Evolutionary conservation across 495 filamentous ascomycete genomes (phyloP).

Genomic region (Tetracladium setigerum): DNA sequence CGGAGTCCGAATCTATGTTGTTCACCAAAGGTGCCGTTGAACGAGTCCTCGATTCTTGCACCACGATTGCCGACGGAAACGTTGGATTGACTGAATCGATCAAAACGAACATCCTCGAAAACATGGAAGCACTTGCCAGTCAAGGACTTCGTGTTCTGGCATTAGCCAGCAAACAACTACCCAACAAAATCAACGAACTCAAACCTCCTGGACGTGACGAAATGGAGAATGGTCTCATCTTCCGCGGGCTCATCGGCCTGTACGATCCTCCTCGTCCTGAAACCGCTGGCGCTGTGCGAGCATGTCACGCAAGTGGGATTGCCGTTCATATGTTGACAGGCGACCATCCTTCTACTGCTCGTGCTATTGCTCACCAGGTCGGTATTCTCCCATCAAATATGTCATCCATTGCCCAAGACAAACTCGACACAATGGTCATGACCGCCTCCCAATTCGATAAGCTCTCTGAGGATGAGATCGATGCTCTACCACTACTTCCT

Average conservation of each 20-base stretch:
- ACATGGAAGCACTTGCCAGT: conserved; percentile 56
- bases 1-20: conserved; percentile 31
- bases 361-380: conserved; percentile 56
- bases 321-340: conserved; percentile 71
- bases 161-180: conserved; percentile 43
- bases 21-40: conserved; percentile 66
- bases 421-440: conserved; percentile 58
- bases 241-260: conserved; percentile 53
- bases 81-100: conserved; percentile 33
- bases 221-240: conserved; percentile 46
- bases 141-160: conserved; percentile 60
- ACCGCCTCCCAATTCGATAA: conserved; percentile 56
- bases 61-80: conserved; percentile 31
- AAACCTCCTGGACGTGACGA: conserved; percentile 42
- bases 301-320: conserved; percentile 61
- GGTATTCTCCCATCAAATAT: conserved; percentile 56
- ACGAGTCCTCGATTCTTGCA: conserved; percentile 46
- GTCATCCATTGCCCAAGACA: conserved; percentile 40
- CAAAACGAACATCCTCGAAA: conserved; percentile 45
- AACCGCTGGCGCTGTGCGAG: conserved; percentile 43
- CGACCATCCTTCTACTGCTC: conserved; percentile 59
- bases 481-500: conserved; percentile 52
- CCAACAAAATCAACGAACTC: conserved; percentile 23
- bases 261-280: conserved; percentile 48
- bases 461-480: conserved; percentile 52